Evolutionary conservation across 495 filamentous ascomycete species (phyloP).

Genomic region (Acidiella bohemica): DNA sequence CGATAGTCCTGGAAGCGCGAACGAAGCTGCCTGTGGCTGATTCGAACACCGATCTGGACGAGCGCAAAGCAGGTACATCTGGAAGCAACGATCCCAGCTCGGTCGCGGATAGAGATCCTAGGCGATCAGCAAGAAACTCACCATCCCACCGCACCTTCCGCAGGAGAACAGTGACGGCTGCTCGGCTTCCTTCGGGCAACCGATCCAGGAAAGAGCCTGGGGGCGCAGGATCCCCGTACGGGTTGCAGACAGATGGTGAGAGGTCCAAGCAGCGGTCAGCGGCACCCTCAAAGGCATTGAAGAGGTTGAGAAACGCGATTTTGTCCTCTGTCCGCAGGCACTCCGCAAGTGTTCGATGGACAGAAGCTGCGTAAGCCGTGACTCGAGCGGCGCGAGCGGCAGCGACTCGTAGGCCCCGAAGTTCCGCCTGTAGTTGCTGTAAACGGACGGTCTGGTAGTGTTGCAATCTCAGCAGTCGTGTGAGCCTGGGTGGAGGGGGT

Average conservation of each 20-base stretch:
- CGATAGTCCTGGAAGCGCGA: conserved; percentile 21
- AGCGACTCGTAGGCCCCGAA: conserved; percentile 44
- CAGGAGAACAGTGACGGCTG: conserved; percentile 65
- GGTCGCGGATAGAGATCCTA: conserved; percentile 54
- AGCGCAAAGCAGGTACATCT: conserved; percentile 46
- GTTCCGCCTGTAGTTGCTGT: conserved; percentile 48
- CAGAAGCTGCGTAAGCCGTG: conserved; percentile 60
- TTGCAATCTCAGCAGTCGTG: conserved; percentile 54
- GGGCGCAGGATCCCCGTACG: conserved; percentile 24
- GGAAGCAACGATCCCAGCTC: conserved; percentile 58
- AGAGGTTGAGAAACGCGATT: conserved; percentile 70
- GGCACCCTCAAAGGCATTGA: conserved; percentile 81
- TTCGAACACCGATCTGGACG: conserved; percentile 62
- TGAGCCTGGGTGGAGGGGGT: conserved; percentile 26
- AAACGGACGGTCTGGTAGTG: conserved; percentile 63
- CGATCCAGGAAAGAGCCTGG: conserved; percentile 64
- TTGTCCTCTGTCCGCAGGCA: conserved; percentile 82
- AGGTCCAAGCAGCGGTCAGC: conserved; percentile 55
- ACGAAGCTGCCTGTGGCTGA: conserved; percentile 33
- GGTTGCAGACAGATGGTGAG: conserved; percentile 24
- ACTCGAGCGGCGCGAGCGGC: conserved; percentile 70
- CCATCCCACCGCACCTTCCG: conserved; percentile 70
- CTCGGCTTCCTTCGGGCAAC: conserved; percentile 58
- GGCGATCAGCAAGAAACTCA: conserved; percentile 69
- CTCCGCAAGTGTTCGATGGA: conserved; percentile 74